A percentile compares a stretch with the other conserved stretches of the same genome.
phyloP scores from a whole-genome alignment of 305 asterid genomes.

The Fraxinus platypoda region DNA sequence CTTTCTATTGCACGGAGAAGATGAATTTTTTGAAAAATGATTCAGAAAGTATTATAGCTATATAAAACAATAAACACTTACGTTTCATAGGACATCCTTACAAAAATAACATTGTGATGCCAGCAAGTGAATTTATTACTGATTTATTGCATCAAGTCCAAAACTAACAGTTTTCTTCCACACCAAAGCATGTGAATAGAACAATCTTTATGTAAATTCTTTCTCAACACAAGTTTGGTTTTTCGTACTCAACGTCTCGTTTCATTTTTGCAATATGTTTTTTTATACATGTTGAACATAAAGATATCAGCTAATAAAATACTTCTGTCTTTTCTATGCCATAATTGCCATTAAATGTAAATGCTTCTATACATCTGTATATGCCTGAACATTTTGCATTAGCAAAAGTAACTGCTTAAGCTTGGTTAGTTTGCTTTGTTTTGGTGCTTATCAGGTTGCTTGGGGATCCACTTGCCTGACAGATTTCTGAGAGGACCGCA shows the following conservation, averaged over 20 bases:
- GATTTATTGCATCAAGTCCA: not conserved
- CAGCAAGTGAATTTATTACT: not conserved
- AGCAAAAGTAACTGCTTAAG: not conserved
- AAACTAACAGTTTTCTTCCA: not conserved
- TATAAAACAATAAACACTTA: not conserved
- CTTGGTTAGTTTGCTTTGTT: conserved; percentile 15
- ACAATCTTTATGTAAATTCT: not conserved
- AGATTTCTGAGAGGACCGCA: not conserved
- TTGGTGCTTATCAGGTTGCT: conserved; percentile 25
- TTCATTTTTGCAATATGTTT: not conserved
- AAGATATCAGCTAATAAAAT: not conserved
- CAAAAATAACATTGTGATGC: not conserved
- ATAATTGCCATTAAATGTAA: not conserved
- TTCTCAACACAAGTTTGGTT: not conserved
- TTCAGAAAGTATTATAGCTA: not conserved
- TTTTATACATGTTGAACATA: not conserved
- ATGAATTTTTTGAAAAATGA: not conserved
- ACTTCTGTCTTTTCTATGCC: not conserved
- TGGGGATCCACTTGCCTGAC: conserved; percentile 20
- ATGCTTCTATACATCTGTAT: not conserved
- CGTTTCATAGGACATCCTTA: not conserved
- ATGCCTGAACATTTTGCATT: not conserved
- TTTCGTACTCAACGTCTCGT: not conserved
- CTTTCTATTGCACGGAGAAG: not conserved
- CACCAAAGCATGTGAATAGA: not conserved